Evolutionary conservation across 441 rosid genomes (phyloP), one percentile per base, ranked within the genome.

Genomic region (Metrosideros polymorpha): DNA sequence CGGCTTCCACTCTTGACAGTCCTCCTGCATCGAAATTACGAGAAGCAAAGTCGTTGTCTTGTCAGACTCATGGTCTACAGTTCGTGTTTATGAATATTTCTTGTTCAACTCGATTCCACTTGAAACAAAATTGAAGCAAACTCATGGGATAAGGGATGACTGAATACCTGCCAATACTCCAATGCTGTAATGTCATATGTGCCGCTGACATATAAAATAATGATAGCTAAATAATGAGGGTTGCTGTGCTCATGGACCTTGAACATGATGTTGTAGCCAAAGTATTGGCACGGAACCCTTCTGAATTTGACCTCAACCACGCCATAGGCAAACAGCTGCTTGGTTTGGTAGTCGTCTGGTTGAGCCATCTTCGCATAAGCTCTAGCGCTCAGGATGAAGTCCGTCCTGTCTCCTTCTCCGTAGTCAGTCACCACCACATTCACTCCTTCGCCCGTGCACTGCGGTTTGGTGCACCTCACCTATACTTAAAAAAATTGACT

Each of bases 321-420:
- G 9, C 99, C 99, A 4, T 90, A 89, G 32, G 93, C 89, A 19
- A 88, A 92, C 66, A 97, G 90, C 86, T 95, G 89, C 2, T 10
- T 63, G 15, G 91, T 91, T 84, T 71, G 79, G 79, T 71, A 10
- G 13, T 54, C 83, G 83, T 90, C 91, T 2, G 92, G 87, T 82
- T 86, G 84, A 0, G 96, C 97, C 91, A 97, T 83, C 86, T 90
- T 91, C n/a, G 90, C 88, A 77, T 94, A 97, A 22, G 98, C 96
- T 0, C 90, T 88, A 4, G 94, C 84, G 89, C 99, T 97, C 39
- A 96, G 94, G 87, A 97, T 92, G 91, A 97, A 97, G 91, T 96
- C 98, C 2, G 99, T 93, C 54, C 88, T 85, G 94, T 92, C 92
- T 82, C 99, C 99, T 89, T 95, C 98, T 0, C 99, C 99, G 14